Evolutionary conservation across 176 grass and related monocot genomes (phyloP), one percentile per base, ranked within the genome.

Genomic region (Carex scoparia): DNA sequence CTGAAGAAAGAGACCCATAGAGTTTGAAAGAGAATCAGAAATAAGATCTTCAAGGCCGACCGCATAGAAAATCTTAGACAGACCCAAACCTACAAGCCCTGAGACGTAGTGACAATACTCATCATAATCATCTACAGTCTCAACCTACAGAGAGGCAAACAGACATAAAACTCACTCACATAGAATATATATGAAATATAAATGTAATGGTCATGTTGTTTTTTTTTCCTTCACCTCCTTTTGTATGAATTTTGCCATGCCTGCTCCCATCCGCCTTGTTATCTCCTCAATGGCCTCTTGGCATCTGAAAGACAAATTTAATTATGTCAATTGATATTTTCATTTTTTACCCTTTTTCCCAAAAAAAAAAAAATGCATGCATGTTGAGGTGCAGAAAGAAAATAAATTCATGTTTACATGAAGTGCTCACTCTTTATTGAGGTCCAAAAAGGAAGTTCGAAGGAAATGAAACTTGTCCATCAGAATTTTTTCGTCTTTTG

Each of bases 71-170:
- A 98, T 93, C 79, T 92, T 98, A 18, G 95, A 98, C 81, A 98
- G 88, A 86, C 95, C 95, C 83, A 92, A 90, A 28, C 95, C 95
- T 48, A 98, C 95, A 81, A 98, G 82, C 71, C 95, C 95, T 53
- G 95, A 93, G 71, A 98, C 95, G 66, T 98, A 98, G 88, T 98
- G 95, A 89, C 95, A 98, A 71, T 98, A 98, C 82, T 98, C 93
- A 57, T 98, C 61, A 68, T 98, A 98, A 87, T 98, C 93, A 53
- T 88, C 88, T 56, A 87, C 76, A 67, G 93, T 89, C 87, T 95
- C 91, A 87, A 98, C 95, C 95, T 98, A 87, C 84, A 88, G 12
- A 69, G 8, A 64, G 13, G 16, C 54, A 61, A 61, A 42, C 62
- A 73, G 11, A 63, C 67, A 59, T 46, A 46, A 42, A 46, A 23